These are phyloP conservation scores for Cyberlindnera suaveolens DNA, from an alignment of 805 yeast genomes.

Conservation along the genomic window DNA sequence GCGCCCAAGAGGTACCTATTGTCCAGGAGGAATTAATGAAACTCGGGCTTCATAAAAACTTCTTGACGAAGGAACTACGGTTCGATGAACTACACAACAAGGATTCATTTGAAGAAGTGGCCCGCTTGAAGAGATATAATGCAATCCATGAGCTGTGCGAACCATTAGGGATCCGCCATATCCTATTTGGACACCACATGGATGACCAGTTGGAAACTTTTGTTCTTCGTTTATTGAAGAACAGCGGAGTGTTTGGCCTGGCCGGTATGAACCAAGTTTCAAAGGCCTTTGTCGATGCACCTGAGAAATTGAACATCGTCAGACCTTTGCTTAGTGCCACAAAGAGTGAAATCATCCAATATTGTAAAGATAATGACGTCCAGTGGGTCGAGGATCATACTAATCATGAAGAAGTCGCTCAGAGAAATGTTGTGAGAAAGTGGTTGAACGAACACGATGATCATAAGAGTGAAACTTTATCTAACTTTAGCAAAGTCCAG, in stretches of 20 bases:
- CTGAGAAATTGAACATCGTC: slow-evolving; percentile 23
- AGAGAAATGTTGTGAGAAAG: slow-evolving; percentile 50
- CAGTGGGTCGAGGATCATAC: slow-evolving; percentile 71
- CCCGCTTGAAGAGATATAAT: slow-evolving; percentile 48
- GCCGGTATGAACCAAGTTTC: slow-evolving; percentile 39
- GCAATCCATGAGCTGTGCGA: slow-evolving; percentile 38
- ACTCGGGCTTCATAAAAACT: slow-evolving; percentile 21
- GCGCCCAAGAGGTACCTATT: slow-evolving; percentile 22
- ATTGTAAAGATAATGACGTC: slow-evolving; percentile 36
- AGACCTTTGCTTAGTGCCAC: slow-evolving; percentile 48
- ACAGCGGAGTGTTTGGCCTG: slow-evolving; percentile 51
- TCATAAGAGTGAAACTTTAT: slow-evolving; percentile 8
- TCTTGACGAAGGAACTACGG: slow-evolving; percentile 23
- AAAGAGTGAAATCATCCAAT: slow-evolving; percentile 40
- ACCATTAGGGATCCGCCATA: slow-evolving; percentile 23
- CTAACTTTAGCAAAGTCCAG: slow-evolving; percentile 17
- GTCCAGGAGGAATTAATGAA: slow-evolving; percentile 10
- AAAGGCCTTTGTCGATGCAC: slow-evolving; percentile 14
- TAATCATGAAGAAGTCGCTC: slow-evolving; percentile 45
- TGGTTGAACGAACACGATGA: slow-evolving; percentile 13
- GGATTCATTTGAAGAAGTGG: slow-evolving; percentile 45
- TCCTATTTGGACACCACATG: slow-evolving; percentile 60
- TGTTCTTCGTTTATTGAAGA: slow-evolving; percentile 42
- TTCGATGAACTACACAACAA: slow-evolving; percentile 8
- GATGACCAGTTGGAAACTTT: slow-evolving; percentile 74